Evolutionary conservation across 257 asterid species (phyloP), one percentile per base, ranked within the genome.

Genomic region (Lithospermum erythrorhizon): DNA sequence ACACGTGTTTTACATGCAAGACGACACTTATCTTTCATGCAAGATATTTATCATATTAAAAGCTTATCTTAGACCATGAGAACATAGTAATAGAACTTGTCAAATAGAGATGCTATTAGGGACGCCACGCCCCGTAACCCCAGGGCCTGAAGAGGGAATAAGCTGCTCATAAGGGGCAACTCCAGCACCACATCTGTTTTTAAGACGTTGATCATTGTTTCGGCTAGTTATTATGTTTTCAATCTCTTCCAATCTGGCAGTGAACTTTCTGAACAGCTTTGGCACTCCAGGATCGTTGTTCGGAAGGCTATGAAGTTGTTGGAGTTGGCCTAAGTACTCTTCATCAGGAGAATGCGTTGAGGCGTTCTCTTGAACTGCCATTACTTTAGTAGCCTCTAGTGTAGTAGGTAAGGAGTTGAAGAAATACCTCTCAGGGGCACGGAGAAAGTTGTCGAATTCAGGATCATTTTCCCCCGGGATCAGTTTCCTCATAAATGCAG

Each of bases 281-380:
- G 75, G 73, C 57, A 86, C 87, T 69, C 79, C 79, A 21, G 83
- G 87, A 68, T 89, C 94, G 25, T 75, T 81, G 30, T 73, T 58
- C 6, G 83, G 74, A 23, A 59, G 66, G 9, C 80, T 76, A 5
- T 89, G 97, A 72, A 89, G 68, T 45, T 76, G 71, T 59, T 86
- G 79, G 82, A 86, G 47, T 80, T 89, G 89, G 65, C 66, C 59
- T 53, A 89, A 11, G 73, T 86, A 89, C 78, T 85, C 96, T 67
- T 87, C 94, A 32, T 85, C 93, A 5, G 86, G 76, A 29, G 97
- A 83, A 71, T 86, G 94, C 20, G 87, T 86, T 5, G 97, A 86
- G 35, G 82, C 73, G 6, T 89, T 83, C 54, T 89, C 97, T 58
- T 83, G 97, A 8, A 89, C 91, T 21, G 97, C 94, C 95, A 86